Conservation (phyloP, 306 rosid species). For the Sophora flavescens region DNA sequence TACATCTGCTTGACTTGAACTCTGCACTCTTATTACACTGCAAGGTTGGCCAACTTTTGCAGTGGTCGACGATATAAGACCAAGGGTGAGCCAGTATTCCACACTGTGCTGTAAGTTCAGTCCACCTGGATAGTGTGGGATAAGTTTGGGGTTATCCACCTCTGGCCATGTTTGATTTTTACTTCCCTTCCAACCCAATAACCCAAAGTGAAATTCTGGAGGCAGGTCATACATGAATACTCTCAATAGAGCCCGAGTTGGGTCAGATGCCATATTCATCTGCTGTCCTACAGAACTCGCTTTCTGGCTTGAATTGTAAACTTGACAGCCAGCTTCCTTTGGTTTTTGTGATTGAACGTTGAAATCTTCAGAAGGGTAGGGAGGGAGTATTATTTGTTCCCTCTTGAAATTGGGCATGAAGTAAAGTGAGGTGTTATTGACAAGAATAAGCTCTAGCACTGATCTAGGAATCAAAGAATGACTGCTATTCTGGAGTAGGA, state of each 20-base stretch:
- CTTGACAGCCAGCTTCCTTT: slow-evolving; percentile 50
- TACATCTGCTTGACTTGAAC: slow-evolving; percentile 86
- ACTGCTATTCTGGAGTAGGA: slow-evolving; percentile 74
- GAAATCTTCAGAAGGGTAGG: slow-evolving; percentile 43
- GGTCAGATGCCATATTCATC: slow-evolving; percentile 52
- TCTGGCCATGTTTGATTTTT: slow-evolving; percentile 81
- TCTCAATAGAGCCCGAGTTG: slow-evolving; percentile 60
- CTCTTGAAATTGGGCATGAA: slow-evolving; percentile 57
- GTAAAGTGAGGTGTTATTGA: slow-evolving; percentile 69
- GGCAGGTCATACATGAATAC: slow-evolving; percentile 95
- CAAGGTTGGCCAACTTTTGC: slow-evolving; percentile 55
- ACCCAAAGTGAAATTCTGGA: slow-evolving; percentile 88
- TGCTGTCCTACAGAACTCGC: slow-evolving; percentile 41
- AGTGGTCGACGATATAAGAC: slow-evolving; percentile 70
- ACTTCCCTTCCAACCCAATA: slow-evolving; percentile 89
- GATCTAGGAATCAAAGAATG: slow-evolving; percentile 76
- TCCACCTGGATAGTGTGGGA: slow-evolving; percentile 91
- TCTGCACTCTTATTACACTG: slow-evolving; percentile 73
- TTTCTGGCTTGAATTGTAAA: slow-evolving; percentile 48
- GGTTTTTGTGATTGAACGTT: slow-evolving; percentile 36
- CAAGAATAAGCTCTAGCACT: slow-evolving; percentile 75
- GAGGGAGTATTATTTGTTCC: slow-evolving; percentile 50
- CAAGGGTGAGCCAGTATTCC: slow-evolving; percentile 97
- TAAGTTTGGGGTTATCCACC: slow-evolving; percentile 51
- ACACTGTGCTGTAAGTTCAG: slow-evolving; percentile 90